phyloP scores from a whole-genome alignment of 768 basidiomycete genomes.

The Pulveroboletus ravenelii region DNA sequence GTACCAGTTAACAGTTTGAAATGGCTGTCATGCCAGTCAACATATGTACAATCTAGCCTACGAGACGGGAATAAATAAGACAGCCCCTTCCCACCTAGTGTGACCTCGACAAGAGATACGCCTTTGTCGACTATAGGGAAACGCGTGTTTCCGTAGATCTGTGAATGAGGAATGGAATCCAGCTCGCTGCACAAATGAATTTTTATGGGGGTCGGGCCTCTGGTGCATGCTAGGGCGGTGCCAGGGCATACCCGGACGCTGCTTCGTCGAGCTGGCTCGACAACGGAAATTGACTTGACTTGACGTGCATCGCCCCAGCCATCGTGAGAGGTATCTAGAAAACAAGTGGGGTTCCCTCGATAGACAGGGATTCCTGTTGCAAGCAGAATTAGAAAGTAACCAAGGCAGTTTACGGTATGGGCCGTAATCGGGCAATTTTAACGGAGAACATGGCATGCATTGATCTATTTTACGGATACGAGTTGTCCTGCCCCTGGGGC shows the following conservation, averaged over 20 bases:
- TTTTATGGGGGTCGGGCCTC: neutral
- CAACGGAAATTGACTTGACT: neutral
- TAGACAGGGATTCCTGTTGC: neutral
- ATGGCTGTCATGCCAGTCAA: no score
- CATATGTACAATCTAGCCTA: no score
- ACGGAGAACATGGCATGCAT: neutral
- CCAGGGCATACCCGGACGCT: neutral
- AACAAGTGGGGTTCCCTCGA: neutral
- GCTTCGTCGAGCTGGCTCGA: slow-evolving; percentile 6
- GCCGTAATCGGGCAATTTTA: neutral
- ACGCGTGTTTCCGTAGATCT: neutral
- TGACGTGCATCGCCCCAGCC: neutral
- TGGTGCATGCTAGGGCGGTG: neutral
- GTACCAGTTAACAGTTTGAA: no score
- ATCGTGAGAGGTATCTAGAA: neutral
- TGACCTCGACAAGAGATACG: neutral
- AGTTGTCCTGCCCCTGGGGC: neutral
- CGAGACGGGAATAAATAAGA: no score
- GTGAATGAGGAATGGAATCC: neutral
- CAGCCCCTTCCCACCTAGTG: no score
- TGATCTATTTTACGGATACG: neutral
- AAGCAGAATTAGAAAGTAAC: neutral
- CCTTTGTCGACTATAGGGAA: neutral
- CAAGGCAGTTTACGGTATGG: neutral
- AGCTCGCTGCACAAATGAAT: neutral